These are phyloP conservation scores for Lineolata rhizophorae DNA, from an alignment of 495 filamentous ascomycete genomes.

Conservation along the genomic window DNA sequence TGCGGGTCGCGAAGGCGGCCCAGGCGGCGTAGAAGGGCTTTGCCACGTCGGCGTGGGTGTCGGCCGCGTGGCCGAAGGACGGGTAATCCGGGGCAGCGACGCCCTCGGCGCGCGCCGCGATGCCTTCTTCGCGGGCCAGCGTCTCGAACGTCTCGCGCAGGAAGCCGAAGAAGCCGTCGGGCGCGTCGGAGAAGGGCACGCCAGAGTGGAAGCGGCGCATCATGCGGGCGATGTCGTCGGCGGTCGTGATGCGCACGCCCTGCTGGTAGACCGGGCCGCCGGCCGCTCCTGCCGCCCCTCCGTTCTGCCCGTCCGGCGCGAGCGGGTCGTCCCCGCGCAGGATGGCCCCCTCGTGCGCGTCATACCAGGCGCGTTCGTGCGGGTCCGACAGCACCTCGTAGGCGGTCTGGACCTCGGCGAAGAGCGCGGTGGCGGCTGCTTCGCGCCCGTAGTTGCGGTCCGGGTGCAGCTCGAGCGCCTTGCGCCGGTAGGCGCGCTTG, in stretches of 20 bases:
- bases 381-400: conserved; percentile 90
- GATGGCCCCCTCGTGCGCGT: conserved; percentile 74
- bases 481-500: conserved; percentile 77
- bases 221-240: conserved; percentile 49
- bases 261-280: conserved; percentile 30
- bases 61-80: conserved; percentile 47
- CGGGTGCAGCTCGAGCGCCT: conserved; percentile 82
- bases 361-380: conserved; percentile 94
- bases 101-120: conserved; percentile 46
- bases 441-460: conserved; percentile 82
- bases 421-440: conserved; percentile 59
- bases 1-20: conserved; percentile 62
- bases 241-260: conserved; percentile 46
- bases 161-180: conserved; percentile 62
- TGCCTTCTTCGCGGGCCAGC: conserved; percentile 61
- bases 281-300: conserved; percentile 15
- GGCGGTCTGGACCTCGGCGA: conserved; percentile 79
- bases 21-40: conserved; percentile 67
- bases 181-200: conserved; percentile 56
- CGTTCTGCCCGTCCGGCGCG: background rate
- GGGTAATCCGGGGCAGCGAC: conserved; percentile 40
- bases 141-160: conserved; percentile 52
- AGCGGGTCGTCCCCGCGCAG: conserved; percentile 33
- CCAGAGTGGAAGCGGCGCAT: conserved; percentile 54
- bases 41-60: conserved; percentile 47